phyloP scores from a whole-genome alignment of 164 flowering plant species.

The Tinospora cordifolia region DNA sequence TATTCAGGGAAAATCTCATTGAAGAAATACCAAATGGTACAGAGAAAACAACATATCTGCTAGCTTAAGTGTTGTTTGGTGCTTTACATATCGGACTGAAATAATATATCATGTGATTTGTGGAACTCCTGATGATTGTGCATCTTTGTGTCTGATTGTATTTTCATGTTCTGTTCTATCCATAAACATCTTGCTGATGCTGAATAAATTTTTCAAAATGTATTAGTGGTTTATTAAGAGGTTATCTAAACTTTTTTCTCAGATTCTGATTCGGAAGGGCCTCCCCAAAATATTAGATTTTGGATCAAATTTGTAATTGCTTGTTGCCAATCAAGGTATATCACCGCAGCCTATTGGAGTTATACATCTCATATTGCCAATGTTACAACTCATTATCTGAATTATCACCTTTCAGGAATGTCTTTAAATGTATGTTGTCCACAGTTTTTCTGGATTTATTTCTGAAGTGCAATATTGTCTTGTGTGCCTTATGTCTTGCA shows the following conservation, averaged over 20 bases:
- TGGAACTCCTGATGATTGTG: background rate
- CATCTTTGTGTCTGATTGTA: background rate
- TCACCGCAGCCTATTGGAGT: background rate
- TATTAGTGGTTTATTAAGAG: background rate
- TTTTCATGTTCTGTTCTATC: too few relatives aligned
- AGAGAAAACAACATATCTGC: too few relatives aligned
- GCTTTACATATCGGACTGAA: background rate
- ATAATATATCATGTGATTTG: background rate
- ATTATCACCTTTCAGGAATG: background rate
- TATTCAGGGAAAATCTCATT: background rate
- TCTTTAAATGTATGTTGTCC: background rate
- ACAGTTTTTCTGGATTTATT: background rate
- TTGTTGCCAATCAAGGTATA: constrained; percentile 61
- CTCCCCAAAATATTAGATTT: constrained; percentile 64
- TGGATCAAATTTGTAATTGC: constrained; percentile 56
- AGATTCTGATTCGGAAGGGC: constrained; percentile 47
- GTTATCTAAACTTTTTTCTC: constrained; percentile 12
- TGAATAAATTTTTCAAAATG: background rate
- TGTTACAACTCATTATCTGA: background rate
- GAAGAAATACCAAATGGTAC: too few relatives aligned
- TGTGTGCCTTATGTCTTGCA: constrained; percentile 20
- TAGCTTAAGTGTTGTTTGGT: too few relatives aligned
- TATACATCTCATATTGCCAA: background rate
- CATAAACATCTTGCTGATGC: background rate
- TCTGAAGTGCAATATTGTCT: background rate